Evolutionary conservation across 331 rosid species (phyloP).

Genomic region (Malus hybrid): DNA sequence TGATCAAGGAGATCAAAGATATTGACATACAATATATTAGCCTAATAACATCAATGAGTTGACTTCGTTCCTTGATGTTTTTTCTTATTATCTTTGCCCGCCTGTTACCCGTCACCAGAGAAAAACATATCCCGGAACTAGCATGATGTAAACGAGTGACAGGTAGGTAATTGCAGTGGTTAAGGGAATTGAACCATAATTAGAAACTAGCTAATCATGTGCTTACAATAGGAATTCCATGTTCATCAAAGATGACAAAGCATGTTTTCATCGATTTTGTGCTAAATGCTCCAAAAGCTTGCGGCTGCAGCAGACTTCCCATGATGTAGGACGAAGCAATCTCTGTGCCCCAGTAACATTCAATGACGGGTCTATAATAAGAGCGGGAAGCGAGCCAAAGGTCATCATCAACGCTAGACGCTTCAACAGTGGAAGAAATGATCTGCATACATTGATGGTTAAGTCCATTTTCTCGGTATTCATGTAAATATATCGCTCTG

Average conservation of each 20-base stretch:
- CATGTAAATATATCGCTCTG: not conserved
- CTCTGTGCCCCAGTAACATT: conserved; percentile 83
- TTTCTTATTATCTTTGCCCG: not conserved
- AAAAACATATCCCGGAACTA: not conserved
- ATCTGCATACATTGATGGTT: conserved; percentile 28
- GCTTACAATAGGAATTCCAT: conserved; percentile 61
- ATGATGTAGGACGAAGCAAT: conserved; percentile 58
- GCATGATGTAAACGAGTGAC: not conserved
- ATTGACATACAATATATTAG: not conserved
- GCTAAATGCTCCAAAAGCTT: conserved; percentile 84
- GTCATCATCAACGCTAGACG: conserved; percentile 76
- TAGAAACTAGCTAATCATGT: not conserved
- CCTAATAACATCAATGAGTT: not conserved
- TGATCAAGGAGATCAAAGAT: conserved; percentile 20
- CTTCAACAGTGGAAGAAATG: conserved; percentile 66
- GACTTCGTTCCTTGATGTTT: not conserved
- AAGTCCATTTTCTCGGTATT: conserved; percentile 12
- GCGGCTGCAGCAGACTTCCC: conserved; percentile 70
- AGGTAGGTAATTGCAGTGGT: not conserved
- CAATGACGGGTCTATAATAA: conserved; percentile 56
- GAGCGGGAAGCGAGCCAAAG: conserved; percentile 84
- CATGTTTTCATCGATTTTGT: conserved; percentile 64
- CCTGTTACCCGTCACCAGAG: not conserved
- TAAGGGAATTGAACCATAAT: not conserved
- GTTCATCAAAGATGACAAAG: conserved; percentile 60